Percentiles rank a stretch among this genome's conserved stretches.
Evolutionary conservation across 805 yeast genomes (phyloP).

Genomic region (Nakazawaea pomicola): DNA sequence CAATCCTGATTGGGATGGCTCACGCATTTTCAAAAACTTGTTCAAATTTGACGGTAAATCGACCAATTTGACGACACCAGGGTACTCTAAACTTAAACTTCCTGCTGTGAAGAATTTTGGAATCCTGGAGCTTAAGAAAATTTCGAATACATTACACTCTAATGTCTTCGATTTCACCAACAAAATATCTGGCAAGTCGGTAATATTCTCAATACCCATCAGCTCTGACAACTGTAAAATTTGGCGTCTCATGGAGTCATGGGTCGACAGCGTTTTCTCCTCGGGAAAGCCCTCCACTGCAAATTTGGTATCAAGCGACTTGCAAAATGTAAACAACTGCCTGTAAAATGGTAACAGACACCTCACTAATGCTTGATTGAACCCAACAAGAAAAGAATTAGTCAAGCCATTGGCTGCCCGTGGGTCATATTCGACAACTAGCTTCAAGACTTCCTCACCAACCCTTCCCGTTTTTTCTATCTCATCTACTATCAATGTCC

Average conservation of each 20-base stretch:
- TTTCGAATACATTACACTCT: conserved; percentile 22
- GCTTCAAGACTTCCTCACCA: conserved; percentile 25
- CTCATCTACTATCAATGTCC: conserved; percentile 10
- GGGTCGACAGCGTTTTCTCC: background rate
- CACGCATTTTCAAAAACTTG: conserved; percentile 18
- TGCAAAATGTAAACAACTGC: conserved; percentile 23
- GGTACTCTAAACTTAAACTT: conserved; percentile 36
- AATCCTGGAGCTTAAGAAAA: conserved; percentile 23
- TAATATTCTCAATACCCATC: background rate
- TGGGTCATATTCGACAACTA: conserved; percentile 26
- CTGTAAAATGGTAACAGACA: conserved; percentile 11
- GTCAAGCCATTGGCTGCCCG: background rate
- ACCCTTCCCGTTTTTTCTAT: conserved; percentile 18
- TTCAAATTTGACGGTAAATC: conserved; percentile 44
- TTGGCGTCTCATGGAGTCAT: too few relatives aligned
- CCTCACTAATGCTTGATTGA: conserved; percentile 1
- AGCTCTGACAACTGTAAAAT: background rate
- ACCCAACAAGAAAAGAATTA: conserved; percentile 9
- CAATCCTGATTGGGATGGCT: background rate
- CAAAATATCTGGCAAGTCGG: conserved; percentile 15
- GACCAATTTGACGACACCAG: conserved; percentile 49
- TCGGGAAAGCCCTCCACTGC: conserved; percentile 17
- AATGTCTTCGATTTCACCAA: conserved; percentile 15
- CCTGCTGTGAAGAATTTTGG: conserved; percentile 23
- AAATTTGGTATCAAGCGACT: conserved; percentile 24